A percentile compares a stretch with the other conserved stretches of the same genome.
These are phyloP conservation scores for Pythium oligandrum DNA, from an alignment of 352 stramenopile genomes.

Conservation along the genomic window DNA sequence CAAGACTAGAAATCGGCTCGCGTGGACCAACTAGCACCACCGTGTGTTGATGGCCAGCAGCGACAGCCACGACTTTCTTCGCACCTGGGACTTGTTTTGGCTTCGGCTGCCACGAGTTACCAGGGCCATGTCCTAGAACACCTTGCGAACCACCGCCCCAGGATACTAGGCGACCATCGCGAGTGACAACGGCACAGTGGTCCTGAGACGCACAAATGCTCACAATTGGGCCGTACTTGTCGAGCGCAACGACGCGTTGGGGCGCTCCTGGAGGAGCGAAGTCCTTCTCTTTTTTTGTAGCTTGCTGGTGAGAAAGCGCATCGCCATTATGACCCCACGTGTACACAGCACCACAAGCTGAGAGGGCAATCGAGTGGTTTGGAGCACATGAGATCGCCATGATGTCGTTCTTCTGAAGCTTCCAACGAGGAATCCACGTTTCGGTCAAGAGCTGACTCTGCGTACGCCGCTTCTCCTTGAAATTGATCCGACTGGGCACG, in stretches of 20 bases:
- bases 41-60: conserved; percentile 70
- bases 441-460: conserved; percentile 40
- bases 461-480: conserved; percentile 32
- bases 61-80: conserved; percentile 67
- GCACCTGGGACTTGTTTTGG: conserved; percentile 72
- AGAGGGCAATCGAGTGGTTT: conserved; percentile 79
- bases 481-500: conserved; percentile 60
- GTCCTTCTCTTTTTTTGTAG: conserved; percentile 4
- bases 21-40: conserved; percentile 54
- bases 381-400: conserved; percentile 67
- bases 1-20: conserved; percentile 9
- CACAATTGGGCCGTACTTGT: conserved; percentile 34
- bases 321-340: conserved; percentile 74
- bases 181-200: conserved; percentile 70
- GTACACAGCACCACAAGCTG: conserved; percentile 53
- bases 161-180: conserved; percentile 60
- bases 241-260: conserved; percentile 32
- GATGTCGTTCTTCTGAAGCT: conserved; percentile 48
- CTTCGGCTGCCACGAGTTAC: conserved; percentile 72
- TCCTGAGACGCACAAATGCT: conserved; percentile 72
- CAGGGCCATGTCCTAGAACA: conserved; percentile 60
- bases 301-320: conserved; percentile 44
- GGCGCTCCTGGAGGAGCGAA: conserved; percentile 32
- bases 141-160: conserved; percentile 71
- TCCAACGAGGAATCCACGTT: conserved; percentile 52